Evolutionary conservation across 2,329 filamentous ascomycete species (phyloP).

Genomic region (Xylariaceae sp.): DNA sequence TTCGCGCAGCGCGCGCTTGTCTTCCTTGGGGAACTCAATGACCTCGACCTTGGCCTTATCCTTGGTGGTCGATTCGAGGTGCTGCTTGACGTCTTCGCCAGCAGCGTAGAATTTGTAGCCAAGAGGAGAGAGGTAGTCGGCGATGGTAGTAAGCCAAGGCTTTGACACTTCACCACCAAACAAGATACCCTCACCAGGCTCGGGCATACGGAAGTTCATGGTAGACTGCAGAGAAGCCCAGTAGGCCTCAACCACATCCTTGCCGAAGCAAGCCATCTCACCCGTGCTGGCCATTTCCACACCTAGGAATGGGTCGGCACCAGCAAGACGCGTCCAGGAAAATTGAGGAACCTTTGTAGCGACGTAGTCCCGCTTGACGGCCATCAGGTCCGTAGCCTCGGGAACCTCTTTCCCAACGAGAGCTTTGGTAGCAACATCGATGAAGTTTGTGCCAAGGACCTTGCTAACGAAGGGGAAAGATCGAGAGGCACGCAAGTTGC

Average conservation of each 20-base stretch:
- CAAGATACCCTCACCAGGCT: constrained; percentile 91
- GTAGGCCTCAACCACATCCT: constrained; percentile 93
- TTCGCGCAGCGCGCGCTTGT: constrained; percentile 91
- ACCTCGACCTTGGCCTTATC: constrained; percentile 73
- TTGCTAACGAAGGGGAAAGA: constrained; percentile 99
- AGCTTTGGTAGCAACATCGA: constrained; percentile 90
- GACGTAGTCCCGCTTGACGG: constrained; percentile 81
- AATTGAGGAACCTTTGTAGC: constrained; percentile 99
- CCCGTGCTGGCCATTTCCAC: constrained; percentile 97
- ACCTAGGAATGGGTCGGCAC: constrained; percentile 94
- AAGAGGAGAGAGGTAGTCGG: constrained; percentile 82
- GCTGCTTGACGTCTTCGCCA: constrained; percentile 74
- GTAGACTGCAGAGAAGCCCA: constrained; percentile 94
- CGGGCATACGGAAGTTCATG: constrained; percentile 98
- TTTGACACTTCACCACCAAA: constrained; percentile 81
- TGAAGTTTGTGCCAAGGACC: constrained; percentile 94
- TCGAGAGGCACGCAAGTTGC: constrained; percentile 93
- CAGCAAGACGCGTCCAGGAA: constrained; percentile 96
- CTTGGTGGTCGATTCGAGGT: constrained; percentile 72
- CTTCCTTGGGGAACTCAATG: constrained; percentile 93
- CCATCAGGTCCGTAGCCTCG: constrained; percentile 84
- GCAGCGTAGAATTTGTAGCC: constrained; percentile 94
- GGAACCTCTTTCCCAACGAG: constrained; percentile 84
- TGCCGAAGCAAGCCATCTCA: constrained; percentile 98
- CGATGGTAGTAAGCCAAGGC: constrained; percentile 71